These are phyloP conservation scores for Bondarzewia mesenterica DNA, from an alignment of 1,284 basidiomycete genomes.

Conservation along the genomic window DNA sequence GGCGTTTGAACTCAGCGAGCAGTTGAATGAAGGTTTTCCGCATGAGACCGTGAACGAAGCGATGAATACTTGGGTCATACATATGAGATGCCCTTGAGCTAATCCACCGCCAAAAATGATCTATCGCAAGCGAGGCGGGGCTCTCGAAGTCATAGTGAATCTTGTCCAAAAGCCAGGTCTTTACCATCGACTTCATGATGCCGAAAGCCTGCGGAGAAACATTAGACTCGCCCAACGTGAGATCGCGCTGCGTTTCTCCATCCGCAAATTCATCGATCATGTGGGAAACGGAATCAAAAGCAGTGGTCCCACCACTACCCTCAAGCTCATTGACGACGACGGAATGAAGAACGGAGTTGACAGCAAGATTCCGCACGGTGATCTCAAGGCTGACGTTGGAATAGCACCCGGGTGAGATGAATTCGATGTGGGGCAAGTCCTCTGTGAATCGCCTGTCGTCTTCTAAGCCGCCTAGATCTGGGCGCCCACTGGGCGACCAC, in stretches of 20 bases:
- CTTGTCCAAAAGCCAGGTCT: slow-evolving; percentile 89
- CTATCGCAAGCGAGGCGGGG: slow-evolving; percentile 61
- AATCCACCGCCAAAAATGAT: slow-evolving; percentile 99
- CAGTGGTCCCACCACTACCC: slow-evolving; percentile 85
- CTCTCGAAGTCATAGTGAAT: slow-evolving; percentile 56
- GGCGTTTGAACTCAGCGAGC: slow-evolving; percentile 91
- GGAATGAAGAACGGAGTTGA: slow-evolving; percentile 92
- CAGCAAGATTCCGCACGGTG: slow-evolving; percentile 85
- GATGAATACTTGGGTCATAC: slow-evolving; percentile 91
- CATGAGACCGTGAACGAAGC: slow-evolving; percentile 95
- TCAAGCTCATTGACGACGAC: slow-evolving; percentile 95
- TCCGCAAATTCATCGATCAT: slow-evolving; percentile 88
- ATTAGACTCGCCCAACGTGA: slow-evolving; percentile 86
- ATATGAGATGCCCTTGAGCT: slow-evolving; percentile 79
- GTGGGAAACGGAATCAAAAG: slow-evolving; percentile 89
- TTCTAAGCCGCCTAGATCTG: slow-evolving; percentile 92
- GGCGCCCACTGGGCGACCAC: slow-evolving; percentile 91
- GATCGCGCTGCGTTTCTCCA: slow-evolving; percentile 67
- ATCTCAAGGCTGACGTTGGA: slow-evolving; percentile 92
- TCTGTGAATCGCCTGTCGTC: slow-evolving; percentile 76
- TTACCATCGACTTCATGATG: slow-evolving; percentile 85
- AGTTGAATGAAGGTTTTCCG: slow-evolving; percentile 97
- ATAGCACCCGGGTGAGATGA: slow-evolving; percentile 82
- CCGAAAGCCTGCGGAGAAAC: slow-evolving; percentile 88
- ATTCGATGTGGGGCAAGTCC: slow-evolving; percentile 81